Evolutionary conservation across 129 eudicot genomes (phyloP), one percentile per base, ranked within the genome.

Genomic region (Gnaphalium uliginosum): DNA sequence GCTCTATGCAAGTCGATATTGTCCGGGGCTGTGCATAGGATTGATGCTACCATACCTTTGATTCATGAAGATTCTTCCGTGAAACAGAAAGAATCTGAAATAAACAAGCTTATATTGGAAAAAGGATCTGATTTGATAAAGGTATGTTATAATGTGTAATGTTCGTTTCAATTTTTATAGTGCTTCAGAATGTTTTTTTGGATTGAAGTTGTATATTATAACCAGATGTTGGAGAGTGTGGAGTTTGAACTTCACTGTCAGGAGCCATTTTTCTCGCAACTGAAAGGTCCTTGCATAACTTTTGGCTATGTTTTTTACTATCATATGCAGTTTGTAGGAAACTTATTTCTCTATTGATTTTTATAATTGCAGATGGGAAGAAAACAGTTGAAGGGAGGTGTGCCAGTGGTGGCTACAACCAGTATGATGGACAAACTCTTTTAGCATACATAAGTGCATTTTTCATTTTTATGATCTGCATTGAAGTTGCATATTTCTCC

Each of bases 381-480:
- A 94, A 94, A 81, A 94, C 92, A 64, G 72, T 87, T 75, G 97
- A 94, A 89, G 99, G 99, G 78, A 90, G 99, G 84, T 94, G 99
- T 78, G 90, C 96, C 66, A 79, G 78, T 82, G 94, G 96, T 22
- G 72, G 79, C 77, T 86, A 87, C 82, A 83, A 76, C 27, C 78
- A 84, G 99, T 94, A 82, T 26, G 77, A 27, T 25, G 39, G 43
- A 43, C 27, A 77, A 75, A 63, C 46, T 29, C 23, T 66, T 19
- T 74, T 23, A 32, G 24, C 10, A 41, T 73, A 68, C 30, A 15
- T 33, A 41, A 41, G 75, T 66, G 35, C 41, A 8, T 35, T 22
- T 19, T 74, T 46, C 43, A 5, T 43, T 68, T 53, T 15, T 54
- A 21, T 24, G 41, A 43, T 29, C 39, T 33, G 63, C 8, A 32